Evolutionary conservation across 73 alveolate genomes (phyloP).

Genomic region (Blepharisma stoltei): DNA sequence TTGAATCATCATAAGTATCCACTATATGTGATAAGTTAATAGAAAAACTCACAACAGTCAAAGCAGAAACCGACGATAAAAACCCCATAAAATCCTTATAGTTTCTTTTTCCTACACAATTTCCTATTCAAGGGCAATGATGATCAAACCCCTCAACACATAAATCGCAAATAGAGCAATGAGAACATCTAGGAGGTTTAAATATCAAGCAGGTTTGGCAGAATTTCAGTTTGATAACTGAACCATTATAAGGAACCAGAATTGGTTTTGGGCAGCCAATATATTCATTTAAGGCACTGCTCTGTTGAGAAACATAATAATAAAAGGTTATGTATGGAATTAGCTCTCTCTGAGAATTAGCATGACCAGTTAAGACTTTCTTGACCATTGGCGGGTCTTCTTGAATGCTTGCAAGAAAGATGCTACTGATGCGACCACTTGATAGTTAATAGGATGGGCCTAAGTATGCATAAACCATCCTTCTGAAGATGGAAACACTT

Average conservation of each 20-base stretch:
- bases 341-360: background rate
- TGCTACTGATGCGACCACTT: no score
- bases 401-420: no score
- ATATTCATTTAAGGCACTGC: background rate
- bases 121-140: slow-evolving; percentile 51
- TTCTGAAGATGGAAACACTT: no score
- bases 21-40: no score
- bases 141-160: slow-evolving; percentile 45
- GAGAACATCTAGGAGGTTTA: slow-evolving; percentile 43
- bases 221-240: slow-evolving; percentile 16
- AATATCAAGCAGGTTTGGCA: slow-evolving; percentile 35
- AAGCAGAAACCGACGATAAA: background rate
- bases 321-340: background rate
- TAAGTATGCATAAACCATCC: no score
- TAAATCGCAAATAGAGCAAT: slow-evolving; percentile 38
- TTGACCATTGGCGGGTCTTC: background rate
- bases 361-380: background rate
- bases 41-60: background rate
- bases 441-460: no score
- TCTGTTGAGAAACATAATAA: background rate
- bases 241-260: background rate
- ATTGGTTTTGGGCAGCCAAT: no score
- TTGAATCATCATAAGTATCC: background rate
- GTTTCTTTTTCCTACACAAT: slow-evolving; percentile 44
- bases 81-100: slow-evolving; percentile 26